Conservation (phyloP, 345 rosid genomes). For the Excoecaria agallocha region DNA sequence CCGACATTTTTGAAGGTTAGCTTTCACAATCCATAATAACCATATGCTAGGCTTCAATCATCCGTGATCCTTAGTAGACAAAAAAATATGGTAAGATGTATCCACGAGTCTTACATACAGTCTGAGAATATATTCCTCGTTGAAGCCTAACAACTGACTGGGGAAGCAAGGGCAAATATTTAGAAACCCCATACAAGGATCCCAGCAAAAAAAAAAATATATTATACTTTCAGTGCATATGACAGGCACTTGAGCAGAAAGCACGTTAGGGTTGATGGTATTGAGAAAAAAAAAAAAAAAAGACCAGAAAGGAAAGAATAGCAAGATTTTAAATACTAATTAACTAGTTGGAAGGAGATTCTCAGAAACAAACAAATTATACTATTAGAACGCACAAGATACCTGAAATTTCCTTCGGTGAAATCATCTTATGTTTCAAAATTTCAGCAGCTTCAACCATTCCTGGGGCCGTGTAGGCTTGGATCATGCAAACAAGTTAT, state of each 20-base stretch:
- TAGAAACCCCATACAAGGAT: neutral
- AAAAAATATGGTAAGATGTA: neutral
- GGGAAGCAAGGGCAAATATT: neutral
- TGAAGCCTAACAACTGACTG: neutral
- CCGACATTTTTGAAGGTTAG: constrained; percentile 8
- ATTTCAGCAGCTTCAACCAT: constrained; percentile 56
- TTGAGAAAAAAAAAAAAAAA: neutral
- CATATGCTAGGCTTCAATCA: constrained; percentile 27
- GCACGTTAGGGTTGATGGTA: neutral
- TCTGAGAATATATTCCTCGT: neutral
- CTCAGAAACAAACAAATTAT: neutral
- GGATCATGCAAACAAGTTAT: constrained; percentile 38
- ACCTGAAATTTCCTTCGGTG: constrained; percentile 37
- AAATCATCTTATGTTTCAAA: constrained; percentile 48
- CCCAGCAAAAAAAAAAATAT: neutral
- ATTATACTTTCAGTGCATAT: neutral
- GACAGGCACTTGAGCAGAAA: neutral
- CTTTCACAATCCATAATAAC: constrained; percentile 7
- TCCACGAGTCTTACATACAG: neutral
- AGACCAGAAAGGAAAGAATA: neutral
- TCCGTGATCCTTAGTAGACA: constrained; percentile 19
- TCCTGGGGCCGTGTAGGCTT: constrained; percentile 59
- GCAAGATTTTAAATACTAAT: neutral
- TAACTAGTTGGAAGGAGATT: neutral
- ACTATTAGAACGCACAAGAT: constrained; percentile 5